Percentiles rank a stretch among this genome's conserved stretches.
phyloP scores from a whole-genome alignment of 225 moss, liverwort and hornwort species.

The Bryoerythrophyllum caledonicum region DNA sequence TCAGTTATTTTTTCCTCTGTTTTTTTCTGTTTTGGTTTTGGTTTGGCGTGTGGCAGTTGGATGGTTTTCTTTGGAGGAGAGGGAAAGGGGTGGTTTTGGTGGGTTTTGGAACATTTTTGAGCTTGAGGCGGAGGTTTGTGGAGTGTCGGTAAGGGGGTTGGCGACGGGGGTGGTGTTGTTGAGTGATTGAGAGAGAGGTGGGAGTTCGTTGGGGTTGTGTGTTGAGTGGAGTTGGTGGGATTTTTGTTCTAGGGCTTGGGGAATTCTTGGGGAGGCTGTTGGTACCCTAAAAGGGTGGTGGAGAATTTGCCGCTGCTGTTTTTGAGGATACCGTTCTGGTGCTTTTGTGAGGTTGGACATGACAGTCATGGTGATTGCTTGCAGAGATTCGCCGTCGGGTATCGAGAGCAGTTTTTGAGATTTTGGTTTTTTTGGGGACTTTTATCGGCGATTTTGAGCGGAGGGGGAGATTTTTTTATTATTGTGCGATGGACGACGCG shows the following conservation, averaged over 20 bases:
- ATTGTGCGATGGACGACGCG: slow-evolving; percentile 42
- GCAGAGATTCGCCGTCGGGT: slow-evolving; percentile 30
- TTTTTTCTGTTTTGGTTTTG: not conserved
- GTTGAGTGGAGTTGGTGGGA: slow-evolving; percentile 18
- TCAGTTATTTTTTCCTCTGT: not conserved
- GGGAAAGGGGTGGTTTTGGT: not conserved
- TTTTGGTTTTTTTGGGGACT: too few relatives aligned
- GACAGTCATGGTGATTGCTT: slow-evolving; percentile 24
- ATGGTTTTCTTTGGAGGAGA: not conserved
- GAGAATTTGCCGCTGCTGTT: slow-evolving; percentile 12
- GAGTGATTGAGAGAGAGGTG: slow-evolving; percentile 3
- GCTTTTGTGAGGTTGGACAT: slow-evolving; percentile 22
- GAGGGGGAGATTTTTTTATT: not conserved
- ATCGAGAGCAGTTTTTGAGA: not conserved
- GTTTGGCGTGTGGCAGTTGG: not conserved
- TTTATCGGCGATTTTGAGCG: not conserved
- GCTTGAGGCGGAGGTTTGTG: not conserved
- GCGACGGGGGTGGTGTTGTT: not conserved
- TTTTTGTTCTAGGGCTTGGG: slow-evolving; percentile 9
- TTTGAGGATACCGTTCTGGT: slow-evolving; percentile 15
- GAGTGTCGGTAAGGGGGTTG: slow-evolving; percentile 2
- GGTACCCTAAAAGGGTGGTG: slow-evolving; percentile 26
- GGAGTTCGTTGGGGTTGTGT: not conserved
- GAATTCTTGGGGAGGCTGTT: slow-evolving; percentile 30
- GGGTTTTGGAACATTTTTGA: slow-evolving; percentile 1